Evolutionary conservation across 805 yeast species (phyloP).

Genomic region (Monosporozyma unispora): DNA sequence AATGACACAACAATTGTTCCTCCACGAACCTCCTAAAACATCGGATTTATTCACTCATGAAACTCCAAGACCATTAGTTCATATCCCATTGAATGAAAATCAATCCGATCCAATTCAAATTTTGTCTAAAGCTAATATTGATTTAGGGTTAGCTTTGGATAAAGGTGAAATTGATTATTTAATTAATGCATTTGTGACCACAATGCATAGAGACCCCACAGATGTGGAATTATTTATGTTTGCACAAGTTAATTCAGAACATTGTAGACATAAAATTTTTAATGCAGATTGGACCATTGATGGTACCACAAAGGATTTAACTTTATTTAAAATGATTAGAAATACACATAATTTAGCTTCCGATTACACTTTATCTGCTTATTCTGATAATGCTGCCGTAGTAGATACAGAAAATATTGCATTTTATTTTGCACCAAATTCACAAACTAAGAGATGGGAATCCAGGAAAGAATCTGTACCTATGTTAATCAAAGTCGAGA

Average conservation of each 20-base stretch:
- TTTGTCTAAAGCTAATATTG: slow-evolving; percentile 66
- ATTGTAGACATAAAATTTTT: slow-evolving; percentile 97
- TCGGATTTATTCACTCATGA: slow-evolving; percentile 72
- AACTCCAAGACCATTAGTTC: slow-evolving; percentile 72
- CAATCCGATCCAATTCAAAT: slow-evolving; percentile 36
- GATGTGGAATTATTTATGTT: slow-evolving; percentile 98
- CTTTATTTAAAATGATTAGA: slow-evolving; percentile 90
- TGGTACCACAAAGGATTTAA: slow-evolving; percentile 58
- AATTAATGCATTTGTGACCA: slow-evolving; percentile 67
- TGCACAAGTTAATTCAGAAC: slow-evolving; percentile 98
- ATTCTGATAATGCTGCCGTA: slow-evolving; percentile 96
- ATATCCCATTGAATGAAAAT: slow-evolving; percentile 49
- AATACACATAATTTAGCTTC: slow-evolving; percentile 80
- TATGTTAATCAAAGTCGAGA: slow-evolving; percentile 90
- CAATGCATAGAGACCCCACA: slow-evolving; percentile 81
- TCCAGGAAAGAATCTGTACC: slow-evolving; percentile 72
- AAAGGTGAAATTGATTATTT: slow-evolving; percentile 87
- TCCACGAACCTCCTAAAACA: slow-evolving; percentile 52
- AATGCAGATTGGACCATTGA: slow-evolving; percentile 98
- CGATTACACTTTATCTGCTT: slow-evolving; percentile 81
- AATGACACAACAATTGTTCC: slow-evolving; percentile 77
- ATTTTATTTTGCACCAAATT: slow-evolving; percentile 70
- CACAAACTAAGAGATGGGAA: slow-evolving; percentile 61
- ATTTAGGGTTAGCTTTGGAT: slow-evolving; percentile 90
- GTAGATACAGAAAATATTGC: slow-evolving; percentile 51